Percentiles rank a stretch among this genome's conserved stretches.
phyloP scores from a whole-genome alignment of 1,284 basidiomycete species.

The Earliella scabrosa region DNA sequence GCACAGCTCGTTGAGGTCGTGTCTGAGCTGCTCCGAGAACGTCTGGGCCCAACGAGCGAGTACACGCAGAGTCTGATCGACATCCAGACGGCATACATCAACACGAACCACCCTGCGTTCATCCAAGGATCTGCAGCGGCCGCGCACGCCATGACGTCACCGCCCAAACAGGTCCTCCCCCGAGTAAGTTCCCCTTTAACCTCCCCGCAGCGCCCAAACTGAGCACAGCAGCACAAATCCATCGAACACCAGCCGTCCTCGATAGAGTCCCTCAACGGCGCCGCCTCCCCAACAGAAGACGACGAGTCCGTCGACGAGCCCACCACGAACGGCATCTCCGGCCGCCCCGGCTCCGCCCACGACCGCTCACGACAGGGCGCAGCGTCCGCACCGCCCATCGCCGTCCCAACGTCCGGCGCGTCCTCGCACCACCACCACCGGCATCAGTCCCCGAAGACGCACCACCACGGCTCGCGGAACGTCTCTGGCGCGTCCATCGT shows the following conservation, averaged over 20 bases:
- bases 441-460: slow-evolving; percentile 35
- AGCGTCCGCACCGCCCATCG: slow-evolving; percentile 35
- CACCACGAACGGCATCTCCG: slow-evolving; percentile 52
- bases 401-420: slow-evolving; percentile 8
- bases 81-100: slow-evolving; percentile 99
- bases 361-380: slow-evolving; percentile 53
- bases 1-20: slow-evolving; percentile 97
- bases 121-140: slow-evolving; percentile 72
- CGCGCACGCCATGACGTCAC: slow-evolving; percentile 43
- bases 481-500: slow-evolving; percentile 38
- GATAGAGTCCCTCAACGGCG: slow-evolving; percentile 47
- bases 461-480: slow-evolving; percentile 37
- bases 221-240: slow-evolving; percentile 20
- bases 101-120: slow-evolving; percentile 96
- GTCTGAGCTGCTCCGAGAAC: slow-evolving; percentile 93
- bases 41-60: slow-evolving; percentile 94
- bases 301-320: slow-evolving; percentile 62
- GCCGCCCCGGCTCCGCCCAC: slow-evolving; percentile 78
- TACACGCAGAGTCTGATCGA: slow-evolving; percentile 96
- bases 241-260: slow-evolving; percentile 29
- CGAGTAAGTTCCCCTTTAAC: slow-evolving; percentile 48
- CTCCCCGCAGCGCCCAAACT: background rate
- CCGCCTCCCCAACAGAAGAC: slow-evolving; percentile 54
- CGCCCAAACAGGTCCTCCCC: slow-evolving; percentile 48
- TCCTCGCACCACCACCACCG: slow-evolving; percentile 35